These are phyloP conservation scores for Aphanomyces astaci DNA, from an alignment of 352 stramenopile genomes.

Conservation along the genomic window DNA sequence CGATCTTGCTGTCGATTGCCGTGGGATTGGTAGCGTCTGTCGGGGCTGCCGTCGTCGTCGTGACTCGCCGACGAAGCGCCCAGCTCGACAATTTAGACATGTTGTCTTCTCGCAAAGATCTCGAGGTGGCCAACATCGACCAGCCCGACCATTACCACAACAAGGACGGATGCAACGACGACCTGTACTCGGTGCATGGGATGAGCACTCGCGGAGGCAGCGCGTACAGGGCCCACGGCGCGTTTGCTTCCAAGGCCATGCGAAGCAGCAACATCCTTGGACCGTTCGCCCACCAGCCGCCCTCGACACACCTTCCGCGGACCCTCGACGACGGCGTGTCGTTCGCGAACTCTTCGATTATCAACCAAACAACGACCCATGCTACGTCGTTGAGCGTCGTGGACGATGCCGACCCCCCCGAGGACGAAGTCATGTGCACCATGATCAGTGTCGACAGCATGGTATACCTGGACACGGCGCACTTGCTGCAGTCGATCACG, in stretches of 20 bases:
- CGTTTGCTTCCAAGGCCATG: not conserved
- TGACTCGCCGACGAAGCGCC: not conserved
- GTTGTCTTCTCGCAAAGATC: not conserved
- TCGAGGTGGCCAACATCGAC: not conserved
- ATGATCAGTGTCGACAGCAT: not conserved
- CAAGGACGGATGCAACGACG: not conserved
- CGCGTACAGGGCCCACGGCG: not conserved
- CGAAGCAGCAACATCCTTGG: slow-evolving; percentile 2
- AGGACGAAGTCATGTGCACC: not conserved
- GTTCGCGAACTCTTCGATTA: too few relatives aligned
- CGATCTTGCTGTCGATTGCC: not conserved
- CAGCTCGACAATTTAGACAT: not conserved
- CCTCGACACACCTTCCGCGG: not conserved
- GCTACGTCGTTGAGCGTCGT: too few relatives aligned
- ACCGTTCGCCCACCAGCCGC: not conserved
- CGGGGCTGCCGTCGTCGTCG: not conserved
- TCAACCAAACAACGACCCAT: too few relatives aligned
- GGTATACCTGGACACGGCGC: not conserved
- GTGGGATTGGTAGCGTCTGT: not conserved
- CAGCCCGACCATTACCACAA: not conserved
- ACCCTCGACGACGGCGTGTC: not conserved
- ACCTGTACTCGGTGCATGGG: not conserved
- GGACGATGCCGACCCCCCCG: not conserved
- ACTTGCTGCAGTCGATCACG: not conserved
- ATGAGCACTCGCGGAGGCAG: not conserved